A percentile compares a stretch with the other conserved stretches of the same genome.
Conservation (phyloP, 1,284 basidiomycete species). For the Apiotrichum gamsii region DNA sequence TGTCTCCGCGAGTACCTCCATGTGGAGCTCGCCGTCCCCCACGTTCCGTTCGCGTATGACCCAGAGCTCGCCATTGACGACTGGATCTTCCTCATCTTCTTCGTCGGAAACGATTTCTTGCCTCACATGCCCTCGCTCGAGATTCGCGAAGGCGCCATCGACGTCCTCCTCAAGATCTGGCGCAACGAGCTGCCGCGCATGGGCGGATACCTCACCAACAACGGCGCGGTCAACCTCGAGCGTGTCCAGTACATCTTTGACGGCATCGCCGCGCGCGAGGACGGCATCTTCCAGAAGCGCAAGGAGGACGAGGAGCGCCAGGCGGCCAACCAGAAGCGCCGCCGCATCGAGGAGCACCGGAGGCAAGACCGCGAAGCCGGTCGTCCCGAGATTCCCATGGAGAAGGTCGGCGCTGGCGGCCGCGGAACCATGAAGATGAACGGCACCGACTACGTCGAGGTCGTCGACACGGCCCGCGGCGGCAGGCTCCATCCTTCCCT, state of each 20-base stretch:
- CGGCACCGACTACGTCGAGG: constrained; percentile 43
- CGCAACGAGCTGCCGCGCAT: constrained; percentile 83
- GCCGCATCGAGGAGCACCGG: constrained; percentile 67
- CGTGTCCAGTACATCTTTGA: constrained; percentile 92
- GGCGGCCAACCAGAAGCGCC: constrained; percentile 78
- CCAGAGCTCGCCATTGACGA: constrained; percentile 98
- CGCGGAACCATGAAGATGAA: constrained; percentile 45
- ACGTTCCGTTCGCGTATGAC: constrained; percentile 79
- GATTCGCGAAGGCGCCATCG: constrained; percentile 98
- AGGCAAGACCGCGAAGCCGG: constrained; percentile 46
- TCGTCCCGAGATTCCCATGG: background rate
- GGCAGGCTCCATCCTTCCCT: constrained; percentile 50
- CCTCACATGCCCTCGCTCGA: constrained; percentile 96
- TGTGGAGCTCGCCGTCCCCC: constrained; percentile 80
- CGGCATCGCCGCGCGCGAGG: constrained; percentile 83
- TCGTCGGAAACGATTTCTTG: constrained; percentile 99
- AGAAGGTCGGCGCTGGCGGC: background rate
- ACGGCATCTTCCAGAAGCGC: constrained; percentile 88
- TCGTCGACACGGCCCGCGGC: constrained; percentile 25
- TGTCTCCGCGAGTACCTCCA: constrained; percentile 95
- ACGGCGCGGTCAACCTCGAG: constrained; percentile 79
- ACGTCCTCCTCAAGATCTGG: constrained; percentile 93
- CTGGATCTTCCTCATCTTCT: constrained; percentile 99
- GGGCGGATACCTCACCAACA: constrained; percentile 94
- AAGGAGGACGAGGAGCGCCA: constrained; percentile 93